A percentile compares a stretch with the other conserved stretches of the same genome.
These are phyloP conservation scores for Acanthamoeba triangularis DNA, from an alignment of 208 protist species.

Conservation along the genomic window DNA sequence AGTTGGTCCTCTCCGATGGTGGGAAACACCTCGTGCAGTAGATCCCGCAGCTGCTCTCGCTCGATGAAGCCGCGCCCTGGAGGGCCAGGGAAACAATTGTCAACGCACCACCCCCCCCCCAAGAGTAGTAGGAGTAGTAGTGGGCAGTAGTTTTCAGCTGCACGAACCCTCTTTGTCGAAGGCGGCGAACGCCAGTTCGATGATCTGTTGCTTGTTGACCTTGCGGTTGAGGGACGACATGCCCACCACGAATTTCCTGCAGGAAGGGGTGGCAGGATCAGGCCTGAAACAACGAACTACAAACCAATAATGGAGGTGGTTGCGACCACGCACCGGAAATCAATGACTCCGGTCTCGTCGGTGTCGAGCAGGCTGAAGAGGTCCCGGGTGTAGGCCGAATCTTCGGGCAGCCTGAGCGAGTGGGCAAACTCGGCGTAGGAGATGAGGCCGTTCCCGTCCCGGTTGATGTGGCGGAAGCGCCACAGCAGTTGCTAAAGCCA, in stretches of 20 bases:
- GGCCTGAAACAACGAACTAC: too few species aligned
- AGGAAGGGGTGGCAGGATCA: too few species aligned
- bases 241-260: conserved; percentile 51
- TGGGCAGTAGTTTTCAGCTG: background rate
- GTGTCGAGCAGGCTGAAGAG: conserved; percentile 18
- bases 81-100: too few species aligned
- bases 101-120: background rate
- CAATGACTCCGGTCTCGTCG: conserved; percentile 5
- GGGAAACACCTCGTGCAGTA: conserved; percentile 33
- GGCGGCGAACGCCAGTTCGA: conserved; percentile 22
- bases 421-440: conserved; percentile 9
- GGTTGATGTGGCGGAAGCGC: conserved; percentile 32
- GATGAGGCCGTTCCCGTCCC: background rate
- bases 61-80: conserved; percentile 8
- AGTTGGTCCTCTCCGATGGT: conserved; percentile 23
- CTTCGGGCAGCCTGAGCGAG: conserved; percentile 22
- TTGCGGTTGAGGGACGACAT: conserved; percentile 57
- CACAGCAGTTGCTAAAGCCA: background rate
- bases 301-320: too few species aligned
- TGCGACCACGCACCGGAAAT: conserved; percentile 33
- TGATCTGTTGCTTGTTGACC: conserved; percentile 49
- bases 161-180: conserved; percentile 17
- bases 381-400: conserved; percentile 5
- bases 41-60: background rate
- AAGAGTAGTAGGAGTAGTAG: background rate